Percentiles rank a stretch among this genome's conserved stretches.
These are phyloP conservation scores for Monascus purpureus DNA, from an alignment of 495 filamentous ascomycete species.

Conservation along the genomic window DNA sequence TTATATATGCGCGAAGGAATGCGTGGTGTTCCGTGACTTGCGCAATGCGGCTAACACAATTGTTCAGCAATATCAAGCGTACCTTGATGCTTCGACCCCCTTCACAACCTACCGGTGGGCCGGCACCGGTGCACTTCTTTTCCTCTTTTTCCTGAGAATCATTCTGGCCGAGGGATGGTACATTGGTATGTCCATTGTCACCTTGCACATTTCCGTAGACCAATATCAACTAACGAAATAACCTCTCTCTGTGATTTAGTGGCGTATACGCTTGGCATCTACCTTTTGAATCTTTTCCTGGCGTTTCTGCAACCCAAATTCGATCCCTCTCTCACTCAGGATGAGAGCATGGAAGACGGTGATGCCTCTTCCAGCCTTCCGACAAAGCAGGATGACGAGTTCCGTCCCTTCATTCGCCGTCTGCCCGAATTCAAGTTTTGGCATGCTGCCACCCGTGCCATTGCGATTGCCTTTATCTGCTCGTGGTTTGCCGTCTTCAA, in stretches of 20 bases:
- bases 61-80: conserved; percentile 90
- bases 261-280: conserved; percentile 95
- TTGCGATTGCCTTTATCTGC: conserved; percentile 72
- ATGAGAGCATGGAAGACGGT: conserved; percentile 93
- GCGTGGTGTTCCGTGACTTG: too few species aligned
- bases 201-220: too few species aligned
- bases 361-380: conserved; percentile 58
- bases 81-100: conserved; percentile 83
- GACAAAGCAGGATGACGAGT: conserved; percentile 92
- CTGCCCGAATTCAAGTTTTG: conserved; percentile 99
- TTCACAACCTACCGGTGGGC: conserved; percentile 81
- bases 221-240: not conserved
- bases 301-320: conserved; percentile 98
- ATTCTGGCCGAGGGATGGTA: conserved; percentile 94
- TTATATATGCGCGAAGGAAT: too few species aligned
- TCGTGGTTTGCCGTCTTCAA: conserved; percentile 89
- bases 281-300: conserved; percentile 97
- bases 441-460: conserved; percentile 82
- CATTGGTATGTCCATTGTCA: conserved; percentile 51
- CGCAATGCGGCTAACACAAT: too few species aligned
- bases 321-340: conserved; percentile 89
- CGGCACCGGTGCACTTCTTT: conserved; percentile 56
- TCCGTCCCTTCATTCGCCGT: conserved; percentile 88
- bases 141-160: conserved; percentile 78
- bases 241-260: conserved; percentile 44